A percentile compares a stretch with the other conserved stretches of the same genome.
These are phyloP conservation scores for Kickxella alabastrina DNA, from an alignment of 192 early-diverging fungal genomes.

Conservation along the genomic window DNA sequence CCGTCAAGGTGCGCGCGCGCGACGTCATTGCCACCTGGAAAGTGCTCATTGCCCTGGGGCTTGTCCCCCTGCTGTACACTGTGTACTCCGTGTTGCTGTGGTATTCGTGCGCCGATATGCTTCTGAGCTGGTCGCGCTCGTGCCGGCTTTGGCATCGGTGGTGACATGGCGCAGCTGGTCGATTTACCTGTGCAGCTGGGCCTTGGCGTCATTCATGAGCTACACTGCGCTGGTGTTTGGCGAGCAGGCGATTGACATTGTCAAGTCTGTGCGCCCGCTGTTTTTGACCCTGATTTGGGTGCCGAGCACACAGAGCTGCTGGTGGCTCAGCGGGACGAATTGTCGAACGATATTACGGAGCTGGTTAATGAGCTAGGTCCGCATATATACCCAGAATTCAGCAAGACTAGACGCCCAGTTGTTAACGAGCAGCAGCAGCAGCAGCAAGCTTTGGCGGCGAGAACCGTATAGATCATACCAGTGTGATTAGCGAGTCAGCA, in stretches of 20 bases:
- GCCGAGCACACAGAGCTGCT: slow-evolving; percentile 60
- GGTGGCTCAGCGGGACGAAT: slow-evolving; percentile 62
- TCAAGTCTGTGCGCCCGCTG: slow-evolving; percentile 79
- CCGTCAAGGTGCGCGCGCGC: slow-evolving; percentile 89
- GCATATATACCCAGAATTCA: slow-evolving; percentile 72
- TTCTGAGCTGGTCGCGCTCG: not conserved
- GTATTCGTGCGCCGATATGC: slow-evolving; percentile 34
- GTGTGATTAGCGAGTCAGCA: slow-evolving; percentile 27
- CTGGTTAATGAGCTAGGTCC: slow-evolving; percentile 84
- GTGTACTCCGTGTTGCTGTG: slow-evolving; percentile 63
- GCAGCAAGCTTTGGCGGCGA: slow-evolving; percentile 16
- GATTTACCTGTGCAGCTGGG: slow-evolving; percentile 41
- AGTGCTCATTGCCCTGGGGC: slow-evolving; percentile 68
- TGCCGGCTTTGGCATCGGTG: no score
- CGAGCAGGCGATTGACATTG: slow-evolving; percentile 71
- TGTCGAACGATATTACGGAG: slow-evolving; percentile 72
- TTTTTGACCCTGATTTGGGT: slow-evolving; percentile 65
- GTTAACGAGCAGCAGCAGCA: slow-evolving; percentile 21
- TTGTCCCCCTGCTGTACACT: slow-evolving; percentile 72
- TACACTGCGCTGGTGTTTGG: slow-evolving; percentile 73
- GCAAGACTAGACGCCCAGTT: slow-evolving; percentile 40
- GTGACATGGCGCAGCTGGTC: slow-evolving; percentile 22
- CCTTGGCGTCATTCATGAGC: slow-evolving; percentile 58
- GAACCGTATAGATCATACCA: slow-evolving; percentile 14
- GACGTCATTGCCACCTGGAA: slow-evolving; percentile 99